Base-by-base conservation (phyloP, 805 yeast genomes). In the Scheffersomyces lignosus region DNA sequence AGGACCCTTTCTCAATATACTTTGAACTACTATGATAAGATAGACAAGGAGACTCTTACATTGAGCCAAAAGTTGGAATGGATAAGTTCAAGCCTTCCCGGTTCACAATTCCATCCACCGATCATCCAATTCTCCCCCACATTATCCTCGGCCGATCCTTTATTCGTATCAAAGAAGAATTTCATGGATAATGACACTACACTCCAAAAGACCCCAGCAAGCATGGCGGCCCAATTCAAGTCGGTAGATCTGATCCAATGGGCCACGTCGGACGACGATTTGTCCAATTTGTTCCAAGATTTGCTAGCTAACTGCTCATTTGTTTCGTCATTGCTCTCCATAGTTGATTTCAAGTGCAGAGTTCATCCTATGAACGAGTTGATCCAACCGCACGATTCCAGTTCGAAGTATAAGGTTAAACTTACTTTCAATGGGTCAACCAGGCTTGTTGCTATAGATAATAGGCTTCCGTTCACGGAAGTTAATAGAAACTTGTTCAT, bases 291-390 rank as follows among this genome's bases (percentile, higher is more conserved):
- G 9, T 70, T 64, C 48, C 83, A 79, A 47, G 81, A 76, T 38
- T 43, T 62, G 1, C 50, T 77, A n/a, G 65, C 78, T 6, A 81
- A 87, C 56, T 87, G 95, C 58, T 85, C 95, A 0, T 78, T 87
- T 52, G 86, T 87, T 3, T 79, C 89, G 2, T 69, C 90, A 0
- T 50, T 86, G 12, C 61, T 84, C 12, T 75, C 87, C 1, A 58
- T 81, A 1, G 52, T 66, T 0, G 56, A 58, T 14, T 27, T 41
- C 45, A 5, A 27, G 29, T 17, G 2, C 15, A 51, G 51, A 15
- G 48, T 51, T 4, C 38, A 34, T 9, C 31, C 41, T 27, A 56
- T 36, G 44, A 47, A 31, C 54, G 52, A 34, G 40, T 49, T 36
- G 44, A 58, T 59, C 52, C 49, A 25, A 39, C 66, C 51, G 5